Evolutionary conservation across 352 stramenopile genomes (phyloP).

Genomic region (Chrysophaeum taylorii): DNA sequence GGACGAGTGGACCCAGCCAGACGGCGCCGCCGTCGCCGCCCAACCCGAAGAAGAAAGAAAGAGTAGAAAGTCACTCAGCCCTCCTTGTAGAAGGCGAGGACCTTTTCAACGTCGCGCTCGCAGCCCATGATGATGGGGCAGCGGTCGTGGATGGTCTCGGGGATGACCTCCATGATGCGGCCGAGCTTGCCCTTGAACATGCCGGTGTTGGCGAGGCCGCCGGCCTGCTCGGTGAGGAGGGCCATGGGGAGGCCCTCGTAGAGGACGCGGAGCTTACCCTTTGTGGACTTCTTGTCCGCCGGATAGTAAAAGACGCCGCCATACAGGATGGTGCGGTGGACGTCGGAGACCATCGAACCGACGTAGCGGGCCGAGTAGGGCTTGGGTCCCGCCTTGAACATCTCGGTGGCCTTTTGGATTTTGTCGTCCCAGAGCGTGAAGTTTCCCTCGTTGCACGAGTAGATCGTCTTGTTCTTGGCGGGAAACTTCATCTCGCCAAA

Average conservation of each 20-base stretch:
- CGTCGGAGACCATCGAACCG: slow-evolving; percentile 95
- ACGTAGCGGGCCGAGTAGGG: slow-evolving; percentile 89
- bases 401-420: slow-evolving; percentile 61
- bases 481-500: slow-evolving; percentile 86
- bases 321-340: slow-evolving; percentile 96
- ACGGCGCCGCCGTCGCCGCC: no score
- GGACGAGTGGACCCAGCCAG: no score
- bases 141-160: slow-evolving; percentile 88
- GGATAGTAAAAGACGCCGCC: slow-evolving; percentile 97
- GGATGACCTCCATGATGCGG: slow-evolving; percentile 82
- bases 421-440: slow-evolving; percentile 81
- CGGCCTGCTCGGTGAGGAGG: slow-evolving; percentile 93
- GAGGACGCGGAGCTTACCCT: slow-evolving; percentile 88
- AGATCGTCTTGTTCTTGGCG: slow-evolving; percentile 54
- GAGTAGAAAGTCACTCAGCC: no score
- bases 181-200: slow-evolving; percentile 63
- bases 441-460: slow-evolving; percentile 78
- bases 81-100: slow-evolving; percentile 54
- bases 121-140: slow-evolving; percentile 92
- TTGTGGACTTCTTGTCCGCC: slow-evolving; percentile 74
- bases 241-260: slow-evolving; percentile 99
- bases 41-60: no score
- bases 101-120: slow-evolving; percentile 52
- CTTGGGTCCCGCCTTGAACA: slow-evolving; percentile 50
- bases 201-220: slow-evolving; percentile 86